Percentiles rank a stretch among this genome's conserved stretches.
These are phyloP conservation scores for Saturnispora dispora DNA, from an alignment of 805 yeast genomes.

Conservation along the genomic window DNA sequence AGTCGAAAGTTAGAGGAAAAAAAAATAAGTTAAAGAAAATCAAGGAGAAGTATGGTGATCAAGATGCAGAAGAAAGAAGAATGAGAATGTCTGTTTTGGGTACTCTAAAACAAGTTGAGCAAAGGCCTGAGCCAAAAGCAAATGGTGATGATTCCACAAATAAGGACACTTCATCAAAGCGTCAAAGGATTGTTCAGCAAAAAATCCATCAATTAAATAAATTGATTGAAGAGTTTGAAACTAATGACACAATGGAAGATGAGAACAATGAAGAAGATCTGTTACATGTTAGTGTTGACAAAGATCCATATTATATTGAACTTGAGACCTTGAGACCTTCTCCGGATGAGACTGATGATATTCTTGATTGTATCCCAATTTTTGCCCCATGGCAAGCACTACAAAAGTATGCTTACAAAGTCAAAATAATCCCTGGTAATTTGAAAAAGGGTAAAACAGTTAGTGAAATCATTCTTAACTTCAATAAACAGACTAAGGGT, in stretches of 20 bases:
- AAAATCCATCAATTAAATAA: slow-evolving; percentile 25
- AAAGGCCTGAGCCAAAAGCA: slow-evolving; percentile 11
- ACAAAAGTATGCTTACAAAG: slow-evolving; percentile 65
- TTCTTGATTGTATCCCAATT: slow-evolving; percentile 64
- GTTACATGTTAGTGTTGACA: slow-evolving; percentile 23
- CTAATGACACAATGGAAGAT: slow-evolving; percentile 13
- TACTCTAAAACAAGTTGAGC: slow-evolving; percentile 53
- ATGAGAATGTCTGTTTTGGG: slow-evolving; percentile 77
- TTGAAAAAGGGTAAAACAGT: slow-evolving; percentile 85
- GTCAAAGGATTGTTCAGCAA: slow-evolving; percentile 22
- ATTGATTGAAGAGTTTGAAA: slow-evolving; percentile 25
- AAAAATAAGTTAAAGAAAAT: slow-evolving; percentile 78
- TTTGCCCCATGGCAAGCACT: slow-evolving; percentile 91
- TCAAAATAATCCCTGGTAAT: slow-evolving; percentile 70
- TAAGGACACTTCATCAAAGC: slow-evolving; percentile 12
- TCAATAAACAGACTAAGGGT: slow-evolving; percentile 31
- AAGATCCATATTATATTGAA: slow-evolving; percentile 19
- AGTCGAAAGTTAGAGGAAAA: slow-evolving; percentile 64
- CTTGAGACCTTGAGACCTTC: slow-evolving; percentile 30
- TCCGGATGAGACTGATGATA: slow-evolving; percentile 40
- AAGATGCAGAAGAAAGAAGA: slow-evolving; percentile 80
- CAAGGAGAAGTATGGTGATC: slow-evolving; percentile 75
- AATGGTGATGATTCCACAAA: slow-evolving; percentile 4
- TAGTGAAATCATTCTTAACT: slow-evolving; percentile 53
- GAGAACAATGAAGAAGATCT: slow-evolving; percentile 16